These are phyloP conservation scores for Aureobasidium musti DNA, from an alignment of 2,329 filamentous ascomycete genomes.

Conservation along the genomic window DNA sequence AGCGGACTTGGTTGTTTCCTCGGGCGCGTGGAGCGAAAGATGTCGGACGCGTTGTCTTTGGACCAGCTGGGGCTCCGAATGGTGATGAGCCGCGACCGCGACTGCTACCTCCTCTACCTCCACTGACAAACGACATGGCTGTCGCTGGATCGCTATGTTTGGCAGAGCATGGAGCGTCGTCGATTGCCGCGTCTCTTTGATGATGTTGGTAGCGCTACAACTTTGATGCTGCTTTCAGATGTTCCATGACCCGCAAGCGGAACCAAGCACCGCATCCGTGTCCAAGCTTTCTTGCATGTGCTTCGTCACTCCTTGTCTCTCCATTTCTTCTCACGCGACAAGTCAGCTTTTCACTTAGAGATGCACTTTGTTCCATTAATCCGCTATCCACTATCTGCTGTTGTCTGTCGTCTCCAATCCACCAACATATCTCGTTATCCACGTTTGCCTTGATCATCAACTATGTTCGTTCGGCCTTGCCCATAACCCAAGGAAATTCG, in stretches of 20 bases:
- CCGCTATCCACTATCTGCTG: background rate
- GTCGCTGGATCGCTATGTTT: conserved; percentile 26
- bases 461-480: conserved; percentile 11
- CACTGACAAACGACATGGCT: conserved; percentile 31
- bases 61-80: conserved; percentile 20
- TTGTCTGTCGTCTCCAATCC: background rate
- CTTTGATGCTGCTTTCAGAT: conserved; percentile 1
- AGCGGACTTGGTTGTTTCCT: conserved; percentile 26
- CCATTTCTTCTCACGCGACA: too few relatives aligned
- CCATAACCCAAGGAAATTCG: background rate
- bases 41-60: conserved; percentile 21
- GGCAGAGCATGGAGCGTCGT: conserved; percentile 24
- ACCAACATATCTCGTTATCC: conserved; percentile 1
- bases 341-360: background rate
- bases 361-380: background rate
- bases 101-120: conserved; percentile 27
- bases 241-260: too few relatives aligned
- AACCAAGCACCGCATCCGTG: background rate
- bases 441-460: background rate
- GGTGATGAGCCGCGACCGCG: conserved; percentile 26
- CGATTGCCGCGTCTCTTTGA: background rate
- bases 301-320: too few relatives aligned
- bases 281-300: background rate
- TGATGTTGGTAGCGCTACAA: background rate
- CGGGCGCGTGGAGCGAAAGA: conserved; percentile 23